Evolutionary conservation across 441 rosid species (phyloP).

Genomic region (Flueggea neowawraea): DNA sequence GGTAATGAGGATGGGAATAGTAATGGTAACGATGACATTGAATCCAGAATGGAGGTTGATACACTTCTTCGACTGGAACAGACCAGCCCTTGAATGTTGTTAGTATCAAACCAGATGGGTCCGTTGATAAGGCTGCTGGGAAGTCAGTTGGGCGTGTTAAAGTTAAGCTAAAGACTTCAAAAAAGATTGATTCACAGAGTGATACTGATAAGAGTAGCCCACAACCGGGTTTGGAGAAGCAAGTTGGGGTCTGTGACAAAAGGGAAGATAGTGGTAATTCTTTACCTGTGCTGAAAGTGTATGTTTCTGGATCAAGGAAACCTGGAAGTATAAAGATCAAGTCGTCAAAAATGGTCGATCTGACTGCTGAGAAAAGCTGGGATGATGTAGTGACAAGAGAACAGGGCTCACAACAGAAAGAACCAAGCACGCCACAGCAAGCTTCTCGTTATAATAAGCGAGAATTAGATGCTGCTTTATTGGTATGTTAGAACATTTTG

Average conservation of each 20-base stretch:
- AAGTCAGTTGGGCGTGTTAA: conserved; percentile 68
- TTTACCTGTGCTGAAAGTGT: conserved; percentile 39
- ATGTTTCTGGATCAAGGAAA: conserved; percentile 53
- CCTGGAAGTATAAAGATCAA: conserved; percentile 84
- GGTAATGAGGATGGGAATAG: conserved; percentile 15
- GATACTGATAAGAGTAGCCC: conserved; percentile 66
- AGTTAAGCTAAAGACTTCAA: conserved; percentile 77
- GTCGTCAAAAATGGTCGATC: conserved; percentile 41
- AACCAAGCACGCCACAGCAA: conserved; percentile 32
- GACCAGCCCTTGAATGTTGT: conserved; percentile 54
- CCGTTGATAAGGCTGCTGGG: conserved; percentile 38
- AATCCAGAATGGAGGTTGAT: conserved; percentile 61
- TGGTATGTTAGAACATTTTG: conserved; percentile 35
- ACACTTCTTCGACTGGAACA: conserved; percentile 70
- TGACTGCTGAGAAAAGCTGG: conserved; percentile 31
- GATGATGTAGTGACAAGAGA: conserved; percentile 16
- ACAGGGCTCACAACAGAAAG: conserved; percentile 17
- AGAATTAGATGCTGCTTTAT: conserved; percentile 70
- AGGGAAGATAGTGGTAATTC: conserved; percentile 59
- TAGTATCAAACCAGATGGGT: conserved; percentile 50
- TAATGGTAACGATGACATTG: conserved; percentile 42
- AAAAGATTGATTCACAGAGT: conserved; percentile 46
- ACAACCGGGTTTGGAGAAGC: conserved; percentile 45
- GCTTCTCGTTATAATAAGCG: conserved; percentile 46
- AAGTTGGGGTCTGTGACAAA: conserved; percentile 40